Evolutionary conservation across 352 stramenopile genomes (phyloP), one percentile per base, ranked within the genome.

Genomic region (Plasmopara muralis): DNA sequence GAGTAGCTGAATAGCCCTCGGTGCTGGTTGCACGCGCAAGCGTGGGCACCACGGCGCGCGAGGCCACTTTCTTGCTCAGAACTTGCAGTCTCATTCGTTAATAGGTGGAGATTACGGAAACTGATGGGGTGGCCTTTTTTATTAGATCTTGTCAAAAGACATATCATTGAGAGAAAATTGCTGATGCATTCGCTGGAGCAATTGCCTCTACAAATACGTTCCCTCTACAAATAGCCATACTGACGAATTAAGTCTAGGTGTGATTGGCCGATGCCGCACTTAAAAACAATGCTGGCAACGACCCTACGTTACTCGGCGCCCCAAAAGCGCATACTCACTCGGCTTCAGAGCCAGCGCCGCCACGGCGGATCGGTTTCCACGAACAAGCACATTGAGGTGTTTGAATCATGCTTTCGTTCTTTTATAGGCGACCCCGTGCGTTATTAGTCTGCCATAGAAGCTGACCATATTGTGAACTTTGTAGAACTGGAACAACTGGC

Each of bases 401-500:
- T 25, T 89, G 48, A 43, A 61, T 62, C 0, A 10, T 6, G 7
- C 25, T 14, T n/a, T 48, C 42, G 8, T 35, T 8, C 4, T 8
- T 5, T 35, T 4, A 12, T 5, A 12, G 31, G 31, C 31, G 6
- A 12, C 31, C 6, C 2, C 4, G 31, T 35, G 28, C 43, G 6
- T 3, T 9, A 16, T 6, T 41, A 13, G 12, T 16, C 18, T 37
- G 5, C 14, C 10, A 9, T 40, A 40, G 3, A 48, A 45, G 38
- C 45, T 66, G 44, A 59, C 7, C 45, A 15, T 43, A 6, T 7
- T 55, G 53, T 3, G 13, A 18, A 41, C 37, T 10, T 38, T 15
- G 43, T 52, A 89, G 79, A 90, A 85, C 68, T 90, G 81, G 72
- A 88, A 87, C 71, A 90, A 90, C 66, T 90, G 79, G 79, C 77